Evolutionary conservation across 176 grass and related monocot species (phyloP), one percentile per base, ranked within the genome.

Genomic region (Cenchrus purpureus): DNA sequence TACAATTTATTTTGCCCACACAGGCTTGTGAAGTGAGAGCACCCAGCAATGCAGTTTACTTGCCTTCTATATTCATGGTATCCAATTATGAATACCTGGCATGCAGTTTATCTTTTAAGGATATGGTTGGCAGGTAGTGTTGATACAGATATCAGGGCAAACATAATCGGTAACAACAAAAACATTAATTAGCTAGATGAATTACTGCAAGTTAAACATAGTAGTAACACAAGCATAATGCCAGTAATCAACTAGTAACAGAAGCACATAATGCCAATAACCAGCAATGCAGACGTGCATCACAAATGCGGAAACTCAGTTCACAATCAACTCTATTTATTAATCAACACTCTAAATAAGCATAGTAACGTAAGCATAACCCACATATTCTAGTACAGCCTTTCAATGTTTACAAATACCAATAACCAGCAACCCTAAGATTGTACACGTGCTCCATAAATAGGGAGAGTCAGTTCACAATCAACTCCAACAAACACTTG

Each of bases 161-260:
- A 80, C 13, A 10, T 80, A 54, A 62, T 17, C 34, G 56, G 11
- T 10, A 61, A 88, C 19, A 52, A 12, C 13, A 79, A 71, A 85
- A 46, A 42, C 28, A 78, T 69, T 52, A 62, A 62, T 5, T 51
- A 22, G 14, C 31, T 69, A 20, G 5, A 79, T 37, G 14, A 7
- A 34, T 34, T 85, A 51, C 2, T 20, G 11, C 25, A 54, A 70
- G 13, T 4, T 58, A 34, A 34, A 34, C 34, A 34, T 34, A 34
- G 34, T 34, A 25, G 25, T 25, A 25, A 25, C 25, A 25, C 25
- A 25, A 25, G 25, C 25, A 25, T 25, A 25, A 25, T 25, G 25
- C 25, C 25, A 25, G 25, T 25, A 25, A 25, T 25, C 25, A 25
- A 25, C 25, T 25, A 25, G 25, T 25, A 25, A 25, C 25, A 25